Conservation (phyloP, 305 asterid genomes). For the Rubia peregrina region DNA sequence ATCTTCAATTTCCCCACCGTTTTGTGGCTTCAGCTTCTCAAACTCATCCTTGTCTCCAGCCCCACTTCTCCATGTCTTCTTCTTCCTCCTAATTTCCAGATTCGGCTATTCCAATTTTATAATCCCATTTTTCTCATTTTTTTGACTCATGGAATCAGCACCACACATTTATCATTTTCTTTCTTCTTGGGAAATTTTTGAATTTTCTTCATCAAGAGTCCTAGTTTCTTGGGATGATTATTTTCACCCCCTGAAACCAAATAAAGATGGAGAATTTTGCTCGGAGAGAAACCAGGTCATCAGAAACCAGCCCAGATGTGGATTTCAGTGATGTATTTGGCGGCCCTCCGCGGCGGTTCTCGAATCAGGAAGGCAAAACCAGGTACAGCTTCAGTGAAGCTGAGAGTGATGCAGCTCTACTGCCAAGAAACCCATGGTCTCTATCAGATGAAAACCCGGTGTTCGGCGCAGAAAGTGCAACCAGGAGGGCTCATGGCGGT, state of each 20-base stretch:
- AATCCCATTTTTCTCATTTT: conserved; percentile 2
- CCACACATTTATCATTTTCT: conserved; percentile 12
- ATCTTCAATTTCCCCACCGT: conserved; percentile 5
- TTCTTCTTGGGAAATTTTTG: not conserved
- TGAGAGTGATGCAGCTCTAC: conserved; percentile 30
- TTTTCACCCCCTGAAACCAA: not conserved
- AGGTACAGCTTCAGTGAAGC: conserved; percentile 47
- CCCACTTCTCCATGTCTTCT: conserved; percentile 35
- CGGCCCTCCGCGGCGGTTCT: conserved; percentile 79
- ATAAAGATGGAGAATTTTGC: conserved; percentile 40
- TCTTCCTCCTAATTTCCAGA: conserved; percentile 13
- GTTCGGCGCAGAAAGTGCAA: conserved; percentile 47
- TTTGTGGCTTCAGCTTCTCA: conserved; percentile 54
- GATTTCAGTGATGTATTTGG: conserved; percentile 87
- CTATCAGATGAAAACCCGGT: conserved; percentile 51
- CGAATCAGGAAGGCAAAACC: conserved; percentile 48
- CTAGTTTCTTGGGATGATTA: not conserved
- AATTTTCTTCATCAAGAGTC: not conserved
- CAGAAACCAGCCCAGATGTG: conserved; percentile 28
- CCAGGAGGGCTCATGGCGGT: conserved; percentile 38
- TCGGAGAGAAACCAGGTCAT: conserved; percentile 33
- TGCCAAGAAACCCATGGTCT: conserved; percentile 26
- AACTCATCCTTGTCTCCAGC: conserved; percentile 17
- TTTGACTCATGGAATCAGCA: conserved; percentile 11
- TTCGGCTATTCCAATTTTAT: not conserved